phyloP scores from a whole-genome alignment of 345 rosid genomes.

The Populus euphratica region DNA sequence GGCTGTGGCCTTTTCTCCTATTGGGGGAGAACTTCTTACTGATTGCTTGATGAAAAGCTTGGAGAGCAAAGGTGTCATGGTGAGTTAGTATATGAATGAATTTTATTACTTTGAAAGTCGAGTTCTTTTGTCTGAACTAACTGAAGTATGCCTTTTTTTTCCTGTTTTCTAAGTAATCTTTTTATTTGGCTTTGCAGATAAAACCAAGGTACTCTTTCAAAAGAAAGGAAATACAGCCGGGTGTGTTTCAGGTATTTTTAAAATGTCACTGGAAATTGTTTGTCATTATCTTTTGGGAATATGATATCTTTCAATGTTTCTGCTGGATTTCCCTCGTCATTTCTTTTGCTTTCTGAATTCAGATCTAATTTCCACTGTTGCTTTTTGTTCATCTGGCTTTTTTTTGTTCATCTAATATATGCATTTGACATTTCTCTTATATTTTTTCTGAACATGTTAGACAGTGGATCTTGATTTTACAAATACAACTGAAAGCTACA shows the following conservation, averaged over 20 bases:
- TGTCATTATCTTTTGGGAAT: neutral
- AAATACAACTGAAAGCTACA: conserved; percentile 89
- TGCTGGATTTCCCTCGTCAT: neutral
- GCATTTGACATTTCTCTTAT: conserved; percentile 1
- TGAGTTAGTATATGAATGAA: conserved; percentile 34
- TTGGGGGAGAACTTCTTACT: conserved; percentile 93
- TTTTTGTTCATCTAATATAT: neutral
- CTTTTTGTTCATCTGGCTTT: neutral
- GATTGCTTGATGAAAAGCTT: conserved; percentile 95
- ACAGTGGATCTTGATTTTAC: conserved; percentile 74
- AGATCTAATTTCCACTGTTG: neutral
- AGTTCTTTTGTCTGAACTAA: conserved; percentile 9
- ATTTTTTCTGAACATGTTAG: conserved; percentile 36
- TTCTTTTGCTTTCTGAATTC: neutral
- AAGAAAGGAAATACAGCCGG: conserved; percentile 87
- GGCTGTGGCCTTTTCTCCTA: conserved; percentile 79
- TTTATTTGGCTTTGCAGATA: conserved; percentile 52
- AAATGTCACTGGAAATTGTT: neutral
- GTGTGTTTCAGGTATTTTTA: conserved; percentile 78
- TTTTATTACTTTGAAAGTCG: neutral
- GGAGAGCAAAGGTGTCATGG: conserved; percentile 88
- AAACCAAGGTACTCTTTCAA: conserved; percentile 96
- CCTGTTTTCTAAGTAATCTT: conserved; percentile 1
- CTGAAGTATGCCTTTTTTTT: neutral
- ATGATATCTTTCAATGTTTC: neutral